These are phyloP conservation scores for Fomes fomentarius DNA, from an alignment of 1,284 basidiomycete genomes.

Conservation along the genomic window DNA sequence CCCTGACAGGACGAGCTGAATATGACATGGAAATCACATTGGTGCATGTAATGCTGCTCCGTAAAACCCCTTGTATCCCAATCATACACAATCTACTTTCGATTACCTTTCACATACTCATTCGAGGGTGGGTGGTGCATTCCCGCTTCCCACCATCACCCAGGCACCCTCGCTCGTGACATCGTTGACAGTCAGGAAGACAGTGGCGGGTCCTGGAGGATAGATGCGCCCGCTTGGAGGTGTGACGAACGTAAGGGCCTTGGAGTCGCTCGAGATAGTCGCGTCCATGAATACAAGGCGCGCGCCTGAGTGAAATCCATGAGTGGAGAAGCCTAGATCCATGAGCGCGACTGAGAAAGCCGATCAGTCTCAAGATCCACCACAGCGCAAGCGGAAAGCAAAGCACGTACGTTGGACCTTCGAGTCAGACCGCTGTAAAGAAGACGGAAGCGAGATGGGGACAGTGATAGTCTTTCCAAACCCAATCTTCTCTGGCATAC, in stretches of 20 bases:
- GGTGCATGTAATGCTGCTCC: no score
- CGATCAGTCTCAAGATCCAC: background rate
- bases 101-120: background rate
- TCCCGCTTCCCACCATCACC: conserved; percentile 49
- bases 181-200: conserved; percentile 51
- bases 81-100: no score
- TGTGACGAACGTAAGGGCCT: conserved; percentile 42
- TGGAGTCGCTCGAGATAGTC: conserved; percentile 36
- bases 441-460: conserved; percentile 32
- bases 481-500: conserved; percentile 39
- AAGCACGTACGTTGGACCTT: conserved; percentile 3
- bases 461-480: conserved; percentile 44
- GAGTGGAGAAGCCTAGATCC: conserved; percentile 51
- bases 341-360: conserved; percentile 39
- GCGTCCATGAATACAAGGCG: conserved; percentile 51
- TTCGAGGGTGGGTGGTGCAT: conserved; percentile 20
- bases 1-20: no score
- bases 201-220: conserved; percentile 53
- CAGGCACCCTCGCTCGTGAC: conserved; percentile 48
- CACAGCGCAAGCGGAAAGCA: background rate
- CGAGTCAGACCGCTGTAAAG: background rate
- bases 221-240: conserved; percentile 51
- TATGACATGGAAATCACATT: no score
- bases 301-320: conserved; percentile 48
- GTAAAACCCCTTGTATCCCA: no score